A percentile compares a stretch with the other conserved stretches of the same genome.
Conservation (phyloP, 345 rosid genomes). For the Syzygium aromaticum region DNA sequence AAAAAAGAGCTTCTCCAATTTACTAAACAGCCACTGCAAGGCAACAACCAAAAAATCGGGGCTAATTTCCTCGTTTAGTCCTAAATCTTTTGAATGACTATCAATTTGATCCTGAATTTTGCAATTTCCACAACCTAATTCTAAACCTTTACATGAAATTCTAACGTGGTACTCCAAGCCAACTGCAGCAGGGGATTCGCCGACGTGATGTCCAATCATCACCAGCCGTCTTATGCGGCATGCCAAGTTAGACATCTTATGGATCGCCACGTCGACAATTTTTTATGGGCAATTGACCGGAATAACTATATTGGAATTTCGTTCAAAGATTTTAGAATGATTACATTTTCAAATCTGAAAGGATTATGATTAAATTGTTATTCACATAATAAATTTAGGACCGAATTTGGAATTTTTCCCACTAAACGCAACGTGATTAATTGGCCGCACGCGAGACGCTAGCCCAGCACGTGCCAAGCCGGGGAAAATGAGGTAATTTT, state of each 20-base stretch:
- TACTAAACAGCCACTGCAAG: not conserved
- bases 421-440: not conserved
- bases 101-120: not conserved
- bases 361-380: too few relatives aligned
- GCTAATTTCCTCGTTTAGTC: not conserved
- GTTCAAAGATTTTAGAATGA: too few relatives aligned
- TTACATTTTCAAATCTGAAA: too few relatives aligned
- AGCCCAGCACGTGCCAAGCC: not conserved
- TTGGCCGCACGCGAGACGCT: not conserved
- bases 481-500: too few relatives aligned
- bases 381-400: too few relatives aligned
- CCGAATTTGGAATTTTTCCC: not conserved
- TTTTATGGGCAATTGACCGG: too few relatives aligned
- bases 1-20: not conserved
- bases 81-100: rapidly evolving
- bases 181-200: rapidly evolving
- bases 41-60: not conserved
- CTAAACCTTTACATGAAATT: not conserved
- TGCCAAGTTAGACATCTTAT: rapidly evolving
- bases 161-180: rapidly evolving
- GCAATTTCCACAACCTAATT: not conserved
- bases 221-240: rapidly evolving
- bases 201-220: not conserved
- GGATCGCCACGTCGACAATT: not conserved
- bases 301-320: too few relatives aligned